Evolutionary conservation across 306 rosid species (phyloP).

Genomic region (Cicer judaicum): DNA sequence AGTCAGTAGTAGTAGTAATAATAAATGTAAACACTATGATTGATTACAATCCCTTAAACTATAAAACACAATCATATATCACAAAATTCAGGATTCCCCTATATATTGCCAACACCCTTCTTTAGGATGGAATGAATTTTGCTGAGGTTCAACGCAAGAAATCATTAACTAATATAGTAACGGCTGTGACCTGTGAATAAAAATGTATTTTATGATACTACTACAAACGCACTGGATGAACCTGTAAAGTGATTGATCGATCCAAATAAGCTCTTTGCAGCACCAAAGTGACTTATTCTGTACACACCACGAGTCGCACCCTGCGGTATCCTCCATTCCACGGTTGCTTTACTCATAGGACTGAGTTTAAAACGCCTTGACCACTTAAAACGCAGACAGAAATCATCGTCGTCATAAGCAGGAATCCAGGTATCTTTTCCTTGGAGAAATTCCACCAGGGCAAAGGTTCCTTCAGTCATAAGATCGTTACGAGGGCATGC

Average conservation of each 20-base stretch:
- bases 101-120: conserved; percentile 13
- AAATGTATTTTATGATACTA: conserved; percentile 56
- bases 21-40: not conserved
- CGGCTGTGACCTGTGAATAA: conserved; percentile 1
- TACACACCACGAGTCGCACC: conserved; percentile 71
- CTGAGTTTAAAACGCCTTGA: conserved; percentile 75
- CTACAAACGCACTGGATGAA: conserved; percentile 83
- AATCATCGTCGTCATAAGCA: conserved; percentile 87
- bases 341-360: conserved; percentile 66
- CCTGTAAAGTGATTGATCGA: conserved; percentile 80
- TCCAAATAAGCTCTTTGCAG: conserved; percentile 69
- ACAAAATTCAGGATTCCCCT: not conserved
- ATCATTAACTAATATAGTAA: not conserved
- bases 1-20: not conserved
- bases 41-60: not conserved
- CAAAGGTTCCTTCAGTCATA: conserved; percentile 91
- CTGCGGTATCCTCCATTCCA: conserved; percentile 86
- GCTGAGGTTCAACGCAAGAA: conserved; percentile 17
- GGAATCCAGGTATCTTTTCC: conserved; percentile 73
- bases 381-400: conserved; percentile 89
- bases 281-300: conserved; percentile 84
- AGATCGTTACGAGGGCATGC: conserved; percentile 94
- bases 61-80: conserved; percentile 1
- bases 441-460: conserved; percentile 75
- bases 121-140: conserved; percentile 18